Evolutionary conservation across 768 basidiomycete species (phyloP).

Genomic region (Leccinellum luteum): DNA sequence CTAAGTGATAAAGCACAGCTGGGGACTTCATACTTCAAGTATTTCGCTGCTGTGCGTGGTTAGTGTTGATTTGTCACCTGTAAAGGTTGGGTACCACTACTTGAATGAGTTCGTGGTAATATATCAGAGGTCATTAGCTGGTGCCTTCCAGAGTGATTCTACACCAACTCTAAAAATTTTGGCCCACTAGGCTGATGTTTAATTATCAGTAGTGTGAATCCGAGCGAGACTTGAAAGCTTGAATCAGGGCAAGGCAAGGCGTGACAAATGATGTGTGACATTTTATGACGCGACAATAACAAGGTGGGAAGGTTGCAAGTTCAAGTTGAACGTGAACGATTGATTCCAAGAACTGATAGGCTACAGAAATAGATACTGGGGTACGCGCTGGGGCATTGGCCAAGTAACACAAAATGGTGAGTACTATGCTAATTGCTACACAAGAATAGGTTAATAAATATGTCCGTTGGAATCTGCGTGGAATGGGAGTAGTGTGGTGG

Average conservation of each 20-base stretch:
- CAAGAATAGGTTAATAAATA: slow-evolving; percentile 28
- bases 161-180: no score
- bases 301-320: background rate
- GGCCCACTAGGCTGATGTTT: no score
- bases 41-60: background rate
- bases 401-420: slow-evolving; percentile 16
- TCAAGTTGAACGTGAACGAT: background rate
- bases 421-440: slow-evolving; percentile 28
- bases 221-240: no score
- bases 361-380: slow-evolving; percentile 21
- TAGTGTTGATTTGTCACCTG: background rate
- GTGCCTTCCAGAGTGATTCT: no score
- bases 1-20: no score
- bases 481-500: background rate
- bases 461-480: background rate
- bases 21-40: no score
- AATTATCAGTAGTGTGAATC: no score
- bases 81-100: background rate
- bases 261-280: background rate
- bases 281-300: background rate
- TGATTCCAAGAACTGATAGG: slow-evolving; percentile 2
- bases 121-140: no score
- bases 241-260: no score
- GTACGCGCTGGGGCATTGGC: background rate
- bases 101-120: background rate